Evolutionary conservation across 148 eudicot species (phyloP).

Genomic region (Rhododendron simsii): DNA sequence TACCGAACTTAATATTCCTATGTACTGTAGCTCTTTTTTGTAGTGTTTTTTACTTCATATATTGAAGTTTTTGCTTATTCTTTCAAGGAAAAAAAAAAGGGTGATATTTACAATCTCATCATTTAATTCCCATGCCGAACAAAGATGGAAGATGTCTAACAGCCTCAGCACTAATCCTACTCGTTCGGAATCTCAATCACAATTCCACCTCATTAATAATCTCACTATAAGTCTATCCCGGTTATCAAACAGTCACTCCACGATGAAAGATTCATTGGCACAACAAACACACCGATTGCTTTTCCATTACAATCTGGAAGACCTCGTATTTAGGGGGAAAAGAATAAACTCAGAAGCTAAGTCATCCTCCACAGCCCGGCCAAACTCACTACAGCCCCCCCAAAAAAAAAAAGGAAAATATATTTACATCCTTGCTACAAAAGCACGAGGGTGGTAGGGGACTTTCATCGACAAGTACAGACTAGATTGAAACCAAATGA

Average conservation of each 20-base stretch:
- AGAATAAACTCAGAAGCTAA: not conserved
- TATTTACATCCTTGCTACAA: not conserved
- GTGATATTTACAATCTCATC: not conserved
- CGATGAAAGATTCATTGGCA: not conserved
- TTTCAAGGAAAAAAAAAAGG: too few relatives aligned
- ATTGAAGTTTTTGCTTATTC: too few relatives aligned
- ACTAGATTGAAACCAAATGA: not conserved
- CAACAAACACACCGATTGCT: not conserved
- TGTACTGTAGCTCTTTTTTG: too few relatives aligned
- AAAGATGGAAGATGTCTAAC: not conserved
- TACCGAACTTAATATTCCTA: too few relatives aligned
- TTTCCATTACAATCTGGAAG: not conserved
- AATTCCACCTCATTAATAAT: not conserved
- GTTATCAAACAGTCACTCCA: not conserved
- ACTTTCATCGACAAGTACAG: not conserved
- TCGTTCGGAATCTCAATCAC: not conserved
- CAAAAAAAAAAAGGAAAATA: not conserved
- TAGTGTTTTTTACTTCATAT: too few relatives aligned
- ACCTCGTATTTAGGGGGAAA: not conserved
- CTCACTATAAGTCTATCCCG: not conserved
- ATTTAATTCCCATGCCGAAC: not conserved
- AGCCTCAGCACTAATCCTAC: not conserved
- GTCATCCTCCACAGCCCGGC: not conserved
- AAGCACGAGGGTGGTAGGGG: not conserved
- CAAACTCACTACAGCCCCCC: not conserved